Base-by-base conservation (phyloP, 768 basidiomycete genomes). In the Phlebiopsis flavidoalba region DNA sequence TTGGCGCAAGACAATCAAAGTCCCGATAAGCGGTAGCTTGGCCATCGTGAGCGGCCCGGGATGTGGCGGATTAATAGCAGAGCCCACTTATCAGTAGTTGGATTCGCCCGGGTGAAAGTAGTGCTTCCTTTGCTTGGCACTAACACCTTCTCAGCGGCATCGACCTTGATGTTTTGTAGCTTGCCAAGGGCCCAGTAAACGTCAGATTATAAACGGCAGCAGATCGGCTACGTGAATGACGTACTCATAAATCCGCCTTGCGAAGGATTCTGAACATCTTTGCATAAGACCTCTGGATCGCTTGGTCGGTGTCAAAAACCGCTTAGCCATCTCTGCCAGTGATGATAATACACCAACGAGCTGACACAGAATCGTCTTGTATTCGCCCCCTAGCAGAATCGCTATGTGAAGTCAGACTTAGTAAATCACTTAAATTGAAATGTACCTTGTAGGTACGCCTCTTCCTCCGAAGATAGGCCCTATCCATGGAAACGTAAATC, bases 201-300 rank as follows among this genome's bases (percentile, higher is more conserved):
- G 55, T 31, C 14, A n/a, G n/a, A n/a, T 17, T 33, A 21, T 45
- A 35, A 31, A 31, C 19, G n/a, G n/a, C 12, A 51, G 47, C 26
- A 51, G n/a, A 35, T 31, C 14, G n/a, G 24, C 36, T 58, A 52
- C 6, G 26, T 31, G 19, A 33, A 0, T 50, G 40, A 76, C 90
- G 72, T 71, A 98, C 90, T 96, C 93, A 70, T 93, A 97, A 53
- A 99, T 89, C n/a, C 0, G 97, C 93, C 72, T 92, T 93, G 37
- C 97, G 85, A 43, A 99, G n/a, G 78, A 70, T 99, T 99, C 73
- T 99, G 97, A 0, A 99, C 95, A 64, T 95, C 95, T 74, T n/a
- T 92, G 89, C 91, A 95, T 94, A 65, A 87, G 74, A 73, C 98
- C 95, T n/a, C n/a, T n/a, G n/a, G 65, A 97, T 86, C 1, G 90